Base-by-base conservation (phyloP, 805 yeast genomes). In the Myxozyma melibiosi region DNA sequence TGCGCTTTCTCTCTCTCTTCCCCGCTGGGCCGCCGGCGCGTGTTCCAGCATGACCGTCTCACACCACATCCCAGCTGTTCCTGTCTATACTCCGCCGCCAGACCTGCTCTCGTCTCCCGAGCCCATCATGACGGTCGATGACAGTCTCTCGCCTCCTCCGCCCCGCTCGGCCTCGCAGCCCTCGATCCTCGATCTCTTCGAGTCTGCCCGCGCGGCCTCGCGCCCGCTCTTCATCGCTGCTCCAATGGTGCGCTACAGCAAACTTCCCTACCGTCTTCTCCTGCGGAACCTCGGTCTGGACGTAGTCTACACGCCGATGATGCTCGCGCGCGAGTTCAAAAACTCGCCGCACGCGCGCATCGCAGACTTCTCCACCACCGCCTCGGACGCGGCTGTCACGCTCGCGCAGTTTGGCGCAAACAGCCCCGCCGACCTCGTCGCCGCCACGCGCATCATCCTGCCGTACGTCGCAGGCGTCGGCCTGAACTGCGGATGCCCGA, bases 171-270 rank as follows among this genome's bases (percentile, higher is more conserved):
- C 31, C 11, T n/a, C 16, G 35, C 16, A 9, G 33, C 11, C 11
- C 20, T 40, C 48, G n/a, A 28, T 53, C 27, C 52, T 46, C 18
- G 24, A 16, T 8, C 35, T 52, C 16, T 57, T 57, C 28, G 56
- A 51, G 3, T 7, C n/a, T 1, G 56, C 61, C 2, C 43, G 61
- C n/a, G 25, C 35, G 14, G 40, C 27, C 24, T 33, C 43, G 13
- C 71, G 85, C 57, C 85, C 86, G 0, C 89, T 81, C 0, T 80
- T 78, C 41, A 78, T 87, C 9, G 84, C 88, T 0, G 99, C 98
- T 0, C 99, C 99, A 3, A 94, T 94, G 99, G 99, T 94, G 0
- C 76, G 99, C 50, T 94, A 94, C 75, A 89, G 96, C 0, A 92
- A 94, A 71, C 78, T 94, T 41, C 97, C 98, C 2, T 92, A 94